These are phyloP conservation scores for Pyrus betulifolia DNA, from an alignment of 306 rosid species.

Conservation along the genomic window DNA sequence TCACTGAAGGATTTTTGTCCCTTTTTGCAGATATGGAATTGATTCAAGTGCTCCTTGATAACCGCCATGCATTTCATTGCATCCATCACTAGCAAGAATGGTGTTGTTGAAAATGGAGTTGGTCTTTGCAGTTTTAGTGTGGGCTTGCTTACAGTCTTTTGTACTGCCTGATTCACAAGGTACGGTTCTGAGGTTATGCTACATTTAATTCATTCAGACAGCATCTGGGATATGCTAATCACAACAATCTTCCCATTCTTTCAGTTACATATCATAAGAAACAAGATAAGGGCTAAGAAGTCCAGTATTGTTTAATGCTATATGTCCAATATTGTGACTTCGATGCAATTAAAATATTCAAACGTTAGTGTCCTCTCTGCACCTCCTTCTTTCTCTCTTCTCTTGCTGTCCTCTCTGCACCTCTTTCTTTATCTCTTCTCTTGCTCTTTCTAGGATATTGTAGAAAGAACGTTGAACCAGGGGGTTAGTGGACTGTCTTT, in stretches of 20 bases:
- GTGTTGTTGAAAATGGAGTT: conserved; percentile 54
- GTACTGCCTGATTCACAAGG: conserved; percentile 76
- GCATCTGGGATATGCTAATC: neutral
- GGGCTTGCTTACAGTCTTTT: conserved; percentile 50
- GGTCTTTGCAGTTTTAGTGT: conserved; percentile 32
- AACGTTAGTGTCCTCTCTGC: neutral
- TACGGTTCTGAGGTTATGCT: conserved; percentile 11
- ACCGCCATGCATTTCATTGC: conserved; percentile 17
- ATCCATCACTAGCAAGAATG: conserved; percentile 3
- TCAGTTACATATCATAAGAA: neutral
- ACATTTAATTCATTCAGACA: neutral
- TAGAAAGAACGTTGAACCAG: neutral
- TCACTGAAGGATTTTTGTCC: conserved; percentile 10
- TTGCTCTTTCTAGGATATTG: neutral
- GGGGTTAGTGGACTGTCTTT: too few relatives aligned
- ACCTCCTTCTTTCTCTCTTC: neutral
- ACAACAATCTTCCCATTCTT: neutral
- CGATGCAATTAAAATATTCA: neutral
- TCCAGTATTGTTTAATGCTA: neutral
- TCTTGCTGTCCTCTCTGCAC: neutral
- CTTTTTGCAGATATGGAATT: conserved; percentile 36
- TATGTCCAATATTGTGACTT: neutral
- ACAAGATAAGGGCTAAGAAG: neutral
- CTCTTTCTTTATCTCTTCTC: neutral
- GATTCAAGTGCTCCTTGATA: conserved; percentile 14